Evolutionary conservation across 1,284 basidiomycete genomes (phyloP).

Genomic region (Exobasidium rhododendri): DNA sequence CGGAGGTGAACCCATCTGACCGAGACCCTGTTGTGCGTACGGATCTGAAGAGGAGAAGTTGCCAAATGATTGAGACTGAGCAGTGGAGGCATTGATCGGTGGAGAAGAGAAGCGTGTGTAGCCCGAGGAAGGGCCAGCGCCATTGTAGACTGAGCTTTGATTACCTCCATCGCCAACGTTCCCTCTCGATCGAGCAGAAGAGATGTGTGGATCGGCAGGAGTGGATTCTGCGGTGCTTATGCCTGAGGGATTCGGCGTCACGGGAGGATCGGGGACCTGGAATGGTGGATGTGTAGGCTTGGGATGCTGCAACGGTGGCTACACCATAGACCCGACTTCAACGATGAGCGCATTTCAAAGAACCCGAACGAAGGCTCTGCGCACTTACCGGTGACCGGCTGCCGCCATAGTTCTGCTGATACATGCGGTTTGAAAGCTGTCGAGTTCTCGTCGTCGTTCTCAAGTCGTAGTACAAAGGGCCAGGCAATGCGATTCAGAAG

Average conservation of each 20-base stretch:
- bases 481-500: no score
- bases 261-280: slow-evolving; percentile 42
- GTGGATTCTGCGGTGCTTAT: slow-evolving; percentile 11
- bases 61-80: slow-evolving; percentile 6
- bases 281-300: slow-evolving; percentile 51
- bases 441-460: no score
- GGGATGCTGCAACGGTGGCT: slow-evolving; percentile 51
- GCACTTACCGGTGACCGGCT: slow-evolving; percentile 8
- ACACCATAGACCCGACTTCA: no score
- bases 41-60: slow-evolving; percentile 18
- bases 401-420: slow-evolving; percentile 10
- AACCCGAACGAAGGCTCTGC: background rate
- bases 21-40: slow-evolving; percentile 16
- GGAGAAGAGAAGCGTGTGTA: slow-evolving; percentile 16
- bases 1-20: background rate
- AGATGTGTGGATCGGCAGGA: slow-evolving; percentile 15
- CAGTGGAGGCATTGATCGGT: slow-evolving; percentile 2
- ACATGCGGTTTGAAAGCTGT: slow-evolving; percentile 11
- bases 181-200: slow-evolving; percentile 16
- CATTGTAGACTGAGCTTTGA: no score
- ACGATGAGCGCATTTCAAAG: no score
- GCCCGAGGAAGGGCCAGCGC: slow-evolving; percentile 16
- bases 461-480: no score
- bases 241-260: slow-evolving; percentile 25
- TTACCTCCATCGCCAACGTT: no score